These are phyloP conservation scores for Phlebopus sp. DNA, from an alignment of 1,284 basidiomycete species.

Conservation along the genomic window DNA sequence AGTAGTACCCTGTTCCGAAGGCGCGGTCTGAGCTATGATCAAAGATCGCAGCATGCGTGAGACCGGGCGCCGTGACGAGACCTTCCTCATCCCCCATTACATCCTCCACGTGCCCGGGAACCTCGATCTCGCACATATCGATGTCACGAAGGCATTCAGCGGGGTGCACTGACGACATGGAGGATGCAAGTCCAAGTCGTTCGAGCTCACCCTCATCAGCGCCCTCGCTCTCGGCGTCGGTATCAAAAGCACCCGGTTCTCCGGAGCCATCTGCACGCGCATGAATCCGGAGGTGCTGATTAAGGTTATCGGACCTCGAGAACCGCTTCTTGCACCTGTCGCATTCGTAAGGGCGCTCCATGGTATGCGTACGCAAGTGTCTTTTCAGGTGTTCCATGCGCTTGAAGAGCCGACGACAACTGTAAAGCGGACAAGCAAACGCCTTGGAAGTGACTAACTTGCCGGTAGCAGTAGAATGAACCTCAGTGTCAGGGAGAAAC, in stretches of 20 bases:
- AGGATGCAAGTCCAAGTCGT: constrained; percentile 15
- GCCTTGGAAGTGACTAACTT: constrained; percentile 50
- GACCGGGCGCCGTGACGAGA: constrained; percentile 34
- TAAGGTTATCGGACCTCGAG: constrained; percentile 82
- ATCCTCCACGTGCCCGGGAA: constrained; percentile 53
- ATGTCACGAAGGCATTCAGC: constrained; percentile 35
- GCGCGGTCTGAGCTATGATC: constrained; percentile 7
- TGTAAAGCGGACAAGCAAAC: constrained; percentile 76
- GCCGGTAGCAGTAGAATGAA: constrained; percentile 17
- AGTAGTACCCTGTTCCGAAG: constrained; percentile 20
- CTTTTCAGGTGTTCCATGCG: constrained; percentile 86
- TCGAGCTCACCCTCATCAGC: constrained; percentile 28
- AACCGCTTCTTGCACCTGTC: constrained; percentile 74
- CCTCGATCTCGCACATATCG: constrained; percentile 59
- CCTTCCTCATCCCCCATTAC: constrained; percentile 63
- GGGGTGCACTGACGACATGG: constrained; percentile 25
- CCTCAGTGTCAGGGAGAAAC: constrained; percentile 20
- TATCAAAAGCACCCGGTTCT: constrained; percentile 25
- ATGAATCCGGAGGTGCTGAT: constrained; percentile 81
- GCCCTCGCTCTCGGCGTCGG: constrained; percentile 28
- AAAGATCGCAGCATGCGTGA: constrained; percentile 10
- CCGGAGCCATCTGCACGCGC: constrained; percentile 40
- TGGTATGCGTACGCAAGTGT: constrained; percentile 86
- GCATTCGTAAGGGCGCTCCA: constrained; percentile 81
- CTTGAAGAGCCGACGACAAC: constrained; percentile 83